Evolutionary conservation across 805 yeast genomes (phyloP).

Genomic region (Suhomyces emberorum): DNA sequence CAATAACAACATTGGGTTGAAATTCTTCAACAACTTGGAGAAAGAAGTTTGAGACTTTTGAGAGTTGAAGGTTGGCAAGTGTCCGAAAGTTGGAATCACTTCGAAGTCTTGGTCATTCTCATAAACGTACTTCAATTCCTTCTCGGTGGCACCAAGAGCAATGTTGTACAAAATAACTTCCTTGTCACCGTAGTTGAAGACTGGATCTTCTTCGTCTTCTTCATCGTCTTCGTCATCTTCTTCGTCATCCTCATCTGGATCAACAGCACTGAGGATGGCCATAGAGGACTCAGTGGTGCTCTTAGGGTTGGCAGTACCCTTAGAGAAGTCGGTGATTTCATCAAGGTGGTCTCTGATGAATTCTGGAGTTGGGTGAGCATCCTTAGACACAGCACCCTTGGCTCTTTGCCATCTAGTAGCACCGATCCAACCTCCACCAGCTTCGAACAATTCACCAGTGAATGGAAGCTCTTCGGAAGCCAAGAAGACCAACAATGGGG

Average conservation of each 20-base stretch:
- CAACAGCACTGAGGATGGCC: slow-evolving; percentile 69
- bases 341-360: slow-evolving; percentile 65
- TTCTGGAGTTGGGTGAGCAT: slow-evolving; percentile 58
- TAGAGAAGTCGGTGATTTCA: slow-evolving; percentile 59
- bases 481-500: slow-evolving; percentile 81
- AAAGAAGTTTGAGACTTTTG: slow-evolving; percentile 56
- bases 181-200: slow-evolving; percentile 58
- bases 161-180: slow-evolving; percentile 82
- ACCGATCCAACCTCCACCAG: slow-evolving; percentile 97
- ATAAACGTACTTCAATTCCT: slow-evolving; percentile 73
- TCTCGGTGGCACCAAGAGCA: slow-evolving; percentile 80
- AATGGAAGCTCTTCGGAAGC: slow-evolving; percentile 70
- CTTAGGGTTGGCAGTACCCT: slow-evolving; percentile 52
- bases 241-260: slow-evolving; percentile 43
- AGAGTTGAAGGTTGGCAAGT: slow-evolving; percentile 75
- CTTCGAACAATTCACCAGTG: slow-evolving; percentile 83
- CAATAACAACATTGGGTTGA: slow-evolving; percentile 82
- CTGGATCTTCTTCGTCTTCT: slow-evolving; percentile 39
- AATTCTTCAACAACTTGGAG: slow-evolving; percentile 64
- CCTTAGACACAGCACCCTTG: slow-evolving; percentile 70
- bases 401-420: slow-evolving; percentile 94
- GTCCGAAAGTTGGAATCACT: slow-evolving; percentile 86
- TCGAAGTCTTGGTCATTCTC: slow-evolving; percentile 78
- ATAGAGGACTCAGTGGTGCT: slow-evolving; percentile 74
- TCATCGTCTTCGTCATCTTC: slow-evolving; percentile 38